phyloP scores from a whole-genome alignment of 352 stramenopile species.

The Phytophthora parvispora region DNA sequence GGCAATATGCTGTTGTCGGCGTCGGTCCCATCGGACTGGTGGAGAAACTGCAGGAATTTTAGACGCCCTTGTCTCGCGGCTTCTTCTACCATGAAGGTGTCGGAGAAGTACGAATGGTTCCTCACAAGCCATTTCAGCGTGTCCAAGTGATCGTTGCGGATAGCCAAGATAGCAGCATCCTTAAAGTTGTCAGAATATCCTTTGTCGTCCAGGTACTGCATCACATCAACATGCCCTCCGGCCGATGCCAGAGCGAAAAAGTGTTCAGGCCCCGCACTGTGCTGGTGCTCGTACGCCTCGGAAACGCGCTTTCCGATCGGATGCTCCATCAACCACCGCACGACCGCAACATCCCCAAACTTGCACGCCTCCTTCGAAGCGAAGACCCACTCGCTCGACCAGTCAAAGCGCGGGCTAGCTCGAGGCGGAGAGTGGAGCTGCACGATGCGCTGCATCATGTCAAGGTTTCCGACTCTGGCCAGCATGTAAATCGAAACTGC shows the following conservation, averaged over 20 bases:
- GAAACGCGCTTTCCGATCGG: not conserved
- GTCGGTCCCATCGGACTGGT: not conserved
- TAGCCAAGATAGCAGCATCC: conserved; percentile 4
- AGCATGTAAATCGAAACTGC: conserved; percentile 16
- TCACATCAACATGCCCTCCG: conserved; percentile 7
- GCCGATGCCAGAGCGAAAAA: conserved; percentile 12
- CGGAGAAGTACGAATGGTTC: not conserved
- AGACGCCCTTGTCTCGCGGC: conserved; percentile 12
- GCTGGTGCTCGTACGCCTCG: conserved; percentile 12
- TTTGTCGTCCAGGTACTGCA: conserved; percentile 11
- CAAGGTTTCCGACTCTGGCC: conserved; percentile 8
- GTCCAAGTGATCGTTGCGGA: conserved; percentile 9
- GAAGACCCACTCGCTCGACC: conserved; percentile 13
- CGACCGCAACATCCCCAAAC: conserved; percentile 5
- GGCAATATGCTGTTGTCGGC: not conserved
- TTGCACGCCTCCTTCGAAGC: conserved; percentile 13
- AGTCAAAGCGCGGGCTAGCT: not conserved
- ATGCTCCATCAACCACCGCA: conserved; percentile 15
- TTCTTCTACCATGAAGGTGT: conserved; percentile 16
- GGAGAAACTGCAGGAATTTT: conserved; percentile 12
- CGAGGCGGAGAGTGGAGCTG: conserved; percentile 14
- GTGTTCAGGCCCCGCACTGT: conserved; percentile 13
- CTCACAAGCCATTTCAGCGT: conserved; percentile 11
- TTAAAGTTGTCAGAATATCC: conserved; percentile 10
- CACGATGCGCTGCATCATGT: conserved; percentile 13